A percentile compares a stretch with the other conserved stretches of the same genome.
phyloP scores from a whole-genome alignment of 129 eudicot species.

The Centrapalus pauciflorus region DNA sequence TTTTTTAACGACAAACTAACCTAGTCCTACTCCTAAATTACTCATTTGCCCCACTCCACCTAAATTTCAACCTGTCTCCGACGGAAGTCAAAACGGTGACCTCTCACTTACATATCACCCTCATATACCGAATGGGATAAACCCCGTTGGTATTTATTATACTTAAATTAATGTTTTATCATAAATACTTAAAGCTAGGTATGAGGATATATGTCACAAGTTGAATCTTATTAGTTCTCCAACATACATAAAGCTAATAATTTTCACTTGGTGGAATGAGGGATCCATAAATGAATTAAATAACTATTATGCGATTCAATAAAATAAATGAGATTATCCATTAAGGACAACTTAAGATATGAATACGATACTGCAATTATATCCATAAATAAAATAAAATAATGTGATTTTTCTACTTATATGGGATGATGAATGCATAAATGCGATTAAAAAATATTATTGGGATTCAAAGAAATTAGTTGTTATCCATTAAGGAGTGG shows the following conservation, averaged over 20 bases:
- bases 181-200: background rate
- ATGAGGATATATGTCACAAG: conserved; percentile 9
- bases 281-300: background rate
- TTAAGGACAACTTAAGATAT: conserved; percentile 1
- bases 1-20: too few relatives aligned
- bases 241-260: conserved; percentile 5
- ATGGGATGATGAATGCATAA: background rate
- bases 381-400: background rate
- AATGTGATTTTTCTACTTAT: conserved; percentile 4
- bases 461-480: background rate
- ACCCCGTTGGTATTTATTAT: too few relatives aligned
- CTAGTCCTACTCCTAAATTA: too few relatives aligned
- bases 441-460: background rate
- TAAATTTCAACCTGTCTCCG: too few relatives aligned
- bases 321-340: background rate
- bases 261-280: conserved; percentile 16
- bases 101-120: too few relatives aligned
- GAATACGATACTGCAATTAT: background rate
- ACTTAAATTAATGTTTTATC: background rate
- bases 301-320: background rate
- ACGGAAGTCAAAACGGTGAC: too few relatives aligned
- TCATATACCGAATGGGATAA: too few relatives aligned
- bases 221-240: conserved; percentile 31
- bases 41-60: too few relatives aligned
- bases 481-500: conserved; percentile 6